Percentiles rank a stretch among this genome's conserved stretches.
Conservation (phyloP, 768 basidiomycete species). For the Pulveroboletus sp. region DNA sequence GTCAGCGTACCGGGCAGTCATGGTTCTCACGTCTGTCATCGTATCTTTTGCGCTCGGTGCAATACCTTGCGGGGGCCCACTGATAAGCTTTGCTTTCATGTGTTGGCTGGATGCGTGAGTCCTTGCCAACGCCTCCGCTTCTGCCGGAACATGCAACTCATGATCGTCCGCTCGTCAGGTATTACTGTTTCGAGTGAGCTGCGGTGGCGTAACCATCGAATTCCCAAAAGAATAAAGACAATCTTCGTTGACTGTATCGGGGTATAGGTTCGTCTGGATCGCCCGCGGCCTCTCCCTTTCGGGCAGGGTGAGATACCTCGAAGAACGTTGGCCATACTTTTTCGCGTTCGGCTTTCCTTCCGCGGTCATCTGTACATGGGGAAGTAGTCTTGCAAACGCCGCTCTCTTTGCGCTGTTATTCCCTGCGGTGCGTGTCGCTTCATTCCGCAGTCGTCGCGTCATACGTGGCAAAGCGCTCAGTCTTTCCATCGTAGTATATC, state of each 20-base stretch:
- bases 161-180: conserved; percentile 41
- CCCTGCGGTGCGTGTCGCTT: conserved; percentile 53
- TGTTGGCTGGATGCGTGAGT: conserved; percentile 89
- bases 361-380: conserved; percentile 67
- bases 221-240: neutral
- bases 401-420: conserved; percentile 79
- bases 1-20: conserved; percentile 76
- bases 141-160: neutral
- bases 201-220: conserved; percentile 1
- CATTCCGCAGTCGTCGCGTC: neutral
- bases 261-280: conserved; percentile 68
- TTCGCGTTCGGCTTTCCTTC: conserved; percentile 81
- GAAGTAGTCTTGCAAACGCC: conserved; percentile 72
- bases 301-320: conserved; percentile 64
- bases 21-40: conserved; percentile 72
- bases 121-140: neutral
- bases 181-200: conserved; percentile 85
- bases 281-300: conserved; percentile 68
- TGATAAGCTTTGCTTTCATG: conserved; percentile 63
- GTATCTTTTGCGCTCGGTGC: conserved; percentile 60
- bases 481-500: conserved; percentile 55
- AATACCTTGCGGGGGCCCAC: conserved; percentile 61
- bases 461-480: conserved; percentile 2
- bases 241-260: conserved; percentile 12
- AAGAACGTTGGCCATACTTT: conserved; percentile 89